Evolutionary conservation across 2,329 filamentous ascomycete genomes (phyloP), one percentile per base, ranked within the genome.

Genomic region (Talaromyces rugulosus): DNA sequence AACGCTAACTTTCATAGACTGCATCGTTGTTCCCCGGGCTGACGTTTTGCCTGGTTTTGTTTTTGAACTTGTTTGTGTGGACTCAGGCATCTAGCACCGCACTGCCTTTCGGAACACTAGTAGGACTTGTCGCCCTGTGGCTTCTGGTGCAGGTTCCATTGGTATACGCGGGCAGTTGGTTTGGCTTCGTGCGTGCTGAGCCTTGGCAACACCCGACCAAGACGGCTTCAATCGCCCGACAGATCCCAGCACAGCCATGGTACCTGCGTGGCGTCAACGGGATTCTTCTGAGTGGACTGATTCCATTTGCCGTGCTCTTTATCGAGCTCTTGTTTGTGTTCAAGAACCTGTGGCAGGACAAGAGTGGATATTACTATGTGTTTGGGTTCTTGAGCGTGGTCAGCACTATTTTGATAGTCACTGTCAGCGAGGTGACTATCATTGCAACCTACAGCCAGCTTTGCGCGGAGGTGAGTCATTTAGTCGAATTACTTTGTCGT

Each of bases 1-100:
- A 4, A 62, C 63, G 53, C 68, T 70, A 64, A 70, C 58, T 44
- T 23, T 42, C 62, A 3, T 66, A 81, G 71, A 96, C 92, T 3
- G 90, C 90, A 0, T 79, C 88, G 9, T 82, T 96, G 3, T 90
- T 96, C 71, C 92, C 92, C 0, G 91, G 91, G 1, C 81, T 95
- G 5, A 78, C 90, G 0, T 96, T 96, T 71, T 80, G 83, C 8
- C 82, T 90, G 33, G 79, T 93, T 40, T 92, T 96, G 76, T 83
- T 94, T 56, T 82, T 96, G 63, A 96, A 96, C 73, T 81, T 96
- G 9, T 96, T 96, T 72, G 90, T 95, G 62, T 96, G 92, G 92
- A 88, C 91, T 0, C 91, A 96, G 75, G 90, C 91, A 0, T 95
- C 90, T 11, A 93, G 89, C 74, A 96, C 91, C 1, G 92, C 92